Evolutionary conservation across 495 filamentous ascomycete species (phyloP), one percentile per base, ranked within the genome.

Genomic region (Penicillium coprophilum): DNA sequence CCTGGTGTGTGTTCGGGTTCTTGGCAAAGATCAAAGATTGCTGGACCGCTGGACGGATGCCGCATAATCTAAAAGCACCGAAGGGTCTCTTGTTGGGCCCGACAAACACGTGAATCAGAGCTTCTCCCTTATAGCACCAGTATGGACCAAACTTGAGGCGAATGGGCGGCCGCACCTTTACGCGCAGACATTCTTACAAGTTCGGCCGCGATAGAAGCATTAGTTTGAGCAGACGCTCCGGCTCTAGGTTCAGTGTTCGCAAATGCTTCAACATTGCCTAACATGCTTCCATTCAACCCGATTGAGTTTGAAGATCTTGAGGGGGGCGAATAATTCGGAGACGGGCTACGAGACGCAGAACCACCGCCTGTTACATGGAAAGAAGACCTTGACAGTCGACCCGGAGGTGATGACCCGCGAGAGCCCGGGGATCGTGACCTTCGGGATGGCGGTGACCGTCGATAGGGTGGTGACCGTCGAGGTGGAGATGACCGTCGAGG

Each of bases 21-120:
- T 56, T 58, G 12, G 41, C 23, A 0, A 28, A 9, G 1, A 24
- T 13, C 39, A 81, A 56, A 20, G 71, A 61, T 7, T 19, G 24
- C 49, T 58, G 63, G 10, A 52, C 53, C 0, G 23, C 6, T 15
- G 0, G 19, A 10, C 36, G 52, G 13, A 77, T 49, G 19, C 77
- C 77, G 54, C 72, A 74, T 12, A 82, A 53, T 20, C 67, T 70
- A 24, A 71, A 66, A 23, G 58, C n/a, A 6, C 78, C 80, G 28
- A 80, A 53, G 1, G 59, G 45, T 17, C 56, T 61, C 20, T 61
- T 70, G 1, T 71, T 56, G n/a, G 65, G 53, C 2, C 79, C 80
- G 55, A 72, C 76, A 52, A 56, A 73, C 21, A 76, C 59, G 10
- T 58, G 50, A 2, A 61, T 62, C 7, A 71, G 51, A 10, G 68